Base-by-base conservation (phyloP, 805 yeast genomes). In the Yamadazyma sp. region DNA sequence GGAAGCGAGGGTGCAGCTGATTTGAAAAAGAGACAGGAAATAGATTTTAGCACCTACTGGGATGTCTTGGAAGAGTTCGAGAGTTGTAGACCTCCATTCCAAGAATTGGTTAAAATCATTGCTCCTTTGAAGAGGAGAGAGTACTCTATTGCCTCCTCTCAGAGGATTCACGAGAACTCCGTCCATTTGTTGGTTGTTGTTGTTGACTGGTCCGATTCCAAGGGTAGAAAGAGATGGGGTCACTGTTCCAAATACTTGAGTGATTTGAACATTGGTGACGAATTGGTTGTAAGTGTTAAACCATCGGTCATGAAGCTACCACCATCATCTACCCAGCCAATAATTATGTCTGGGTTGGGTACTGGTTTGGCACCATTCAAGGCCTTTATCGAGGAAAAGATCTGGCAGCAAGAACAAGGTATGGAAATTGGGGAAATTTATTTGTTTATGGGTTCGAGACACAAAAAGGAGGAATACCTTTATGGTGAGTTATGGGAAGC, bases 401-500 rank as follows among this genome's bases (percentile, higher is more conserved):
- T 83, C 56, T 89, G 91, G 88, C 98, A 91, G 70, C 72, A 82
- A 56, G 77, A 82, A 51, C 95, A 89, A 60, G 98, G 98, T 35
- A 60, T 75, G 59, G 85, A 83, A 50, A 86, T 91, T 59, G 98
- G 98, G 35, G 91, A 84, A 38, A 78, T 90, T 40, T 90, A 77
- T 71, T 70, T 91, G 54, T 91, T 78, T 70, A 66, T 91, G 64
- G 98, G 98, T 49, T 86, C 97, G 31, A 84, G 98, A 70, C 97
- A 91, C 67, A 85, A 82, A 70, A 82, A 85, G 62, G 95, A 91
- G 66, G 98, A 91, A 67, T 91, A 91, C 55, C 75, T 91, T 55
- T 89, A 91, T 55, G 98, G 98, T 59, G 98, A 91, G 67, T 72
- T 89, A 49, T 91, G 96, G 95, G 98, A 91, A 70, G 96, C 96